Evolutionary conservation across 2,329 filamentous ascomycete genomes (phyloP).

Genomic region (Alternaria solani): DNA sequence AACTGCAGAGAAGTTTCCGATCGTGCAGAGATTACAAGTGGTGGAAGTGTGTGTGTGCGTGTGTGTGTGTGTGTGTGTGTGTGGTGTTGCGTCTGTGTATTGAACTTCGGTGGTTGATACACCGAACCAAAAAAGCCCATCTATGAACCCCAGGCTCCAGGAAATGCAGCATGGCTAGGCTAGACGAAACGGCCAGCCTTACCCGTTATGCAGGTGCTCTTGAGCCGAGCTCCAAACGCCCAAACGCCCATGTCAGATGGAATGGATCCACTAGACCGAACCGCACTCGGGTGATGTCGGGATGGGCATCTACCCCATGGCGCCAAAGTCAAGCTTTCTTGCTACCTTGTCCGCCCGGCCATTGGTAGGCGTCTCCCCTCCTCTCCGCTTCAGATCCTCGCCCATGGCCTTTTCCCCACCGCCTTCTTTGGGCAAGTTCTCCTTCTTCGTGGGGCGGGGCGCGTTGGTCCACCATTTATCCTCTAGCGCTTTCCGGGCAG

Average conservation of each 20-base stretch:
- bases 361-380: slow-evolving; percentile 68
- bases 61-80: too few relatives aligned
- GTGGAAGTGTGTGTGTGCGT: background rate
- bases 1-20: background rate
- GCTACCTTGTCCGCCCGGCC: slow-evolving; percentile 76
- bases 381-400: slow-evolving; percentile 80
- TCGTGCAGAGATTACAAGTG: background rate
- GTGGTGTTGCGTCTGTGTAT: background rate
- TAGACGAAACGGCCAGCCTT: slow-evolving; percentile 14
- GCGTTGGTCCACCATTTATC: slow-evolving; percentile 88
- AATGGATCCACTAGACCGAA: slow-evolving; percentile 1
- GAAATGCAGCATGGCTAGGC: slow-evolving; percentile 16
- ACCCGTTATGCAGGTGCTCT: slow-evolving; percentile 7
- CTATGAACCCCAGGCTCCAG: slow-evolving; percentile 15
- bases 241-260: slow-evolving; percentile 8
- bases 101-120: background rate
- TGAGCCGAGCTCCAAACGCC: slow-evolving; percentile 5
- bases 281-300: background rate
- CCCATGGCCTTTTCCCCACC: slow-evolving; percentile 76
- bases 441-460: slow-evolving; percentile 81
- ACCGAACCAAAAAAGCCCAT: slow-evolving; percentile 1
- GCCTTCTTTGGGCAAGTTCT: slow-evolving; percentile 81
- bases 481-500: slow-evolving; percentile 77
- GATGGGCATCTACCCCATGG: slow-evolving; percentile 22
- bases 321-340: slow-evolving; percentile 67